Percentiles rank a stretch among this genome's conserved stretches.
Evolutionary conservation across 768 basidiomycete species (phyloP).

Genomic region (Amanita thiersii): DNA sequence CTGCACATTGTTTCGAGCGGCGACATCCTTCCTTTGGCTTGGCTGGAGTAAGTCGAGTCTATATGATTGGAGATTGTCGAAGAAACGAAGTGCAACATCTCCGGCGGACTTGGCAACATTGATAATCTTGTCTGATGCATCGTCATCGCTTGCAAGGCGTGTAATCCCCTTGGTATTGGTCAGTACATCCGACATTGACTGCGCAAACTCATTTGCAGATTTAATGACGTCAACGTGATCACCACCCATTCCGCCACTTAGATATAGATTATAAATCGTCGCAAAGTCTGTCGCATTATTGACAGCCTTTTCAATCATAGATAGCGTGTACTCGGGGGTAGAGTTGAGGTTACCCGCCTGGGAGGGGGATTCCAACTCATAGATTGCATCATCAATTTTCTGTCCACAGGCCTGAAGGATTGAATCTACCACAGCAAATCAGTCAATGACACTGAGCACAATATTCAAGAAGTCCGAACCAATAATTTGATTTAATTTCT

Average conservation of each 20-base stretch:
- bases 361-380: constrained; percentile 94
- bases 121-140: constrained; percentile 86
- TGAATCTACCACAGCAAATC: constrained; percentile 57
- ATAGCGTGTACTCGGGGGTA: constrained; percentile 97
- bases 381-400: constrained; percentile 95
- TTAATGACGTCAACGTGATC: constrained; percentile 98
- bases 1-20: constrained; percentile 85
- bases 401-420: constrained; percentile 94
- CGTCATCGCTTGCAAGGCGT: constrained; percentile 83
- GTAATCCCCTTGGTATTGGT: constrained; percentile 95
- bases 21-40: constrained; percentile 73
- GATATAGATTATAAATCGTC: constrained; percentile 84
- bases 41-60: constrained; percentile 78
- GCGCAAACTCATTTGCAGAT: constrained; percentile 92
- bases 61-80: constrained; percentile 94
- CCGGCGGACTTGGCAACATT: constrained; percentile 79
- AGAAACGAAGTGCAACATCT: constrained; percentile 83
- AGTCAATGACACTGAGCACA: constrained; percentile 8
- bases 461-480: constrained; percentile 33
- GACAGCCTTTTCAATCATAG: constrained; percentile 95
- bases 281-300: constrained; percentile 97
- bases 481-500: constrained; percentile 97
- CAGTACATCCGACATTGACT: constrained; percentile 85
- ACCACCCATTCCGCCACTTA: constrained; percentile 81
- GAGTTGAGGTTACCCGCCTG: constrained; percentile 93